Percentiles rank a stretch among this genome's conserved stretches.
Evolutionary conservation across 805 yeast species (phyloP).

Genomic region (Saccharomyces eubayanus): DNA sequence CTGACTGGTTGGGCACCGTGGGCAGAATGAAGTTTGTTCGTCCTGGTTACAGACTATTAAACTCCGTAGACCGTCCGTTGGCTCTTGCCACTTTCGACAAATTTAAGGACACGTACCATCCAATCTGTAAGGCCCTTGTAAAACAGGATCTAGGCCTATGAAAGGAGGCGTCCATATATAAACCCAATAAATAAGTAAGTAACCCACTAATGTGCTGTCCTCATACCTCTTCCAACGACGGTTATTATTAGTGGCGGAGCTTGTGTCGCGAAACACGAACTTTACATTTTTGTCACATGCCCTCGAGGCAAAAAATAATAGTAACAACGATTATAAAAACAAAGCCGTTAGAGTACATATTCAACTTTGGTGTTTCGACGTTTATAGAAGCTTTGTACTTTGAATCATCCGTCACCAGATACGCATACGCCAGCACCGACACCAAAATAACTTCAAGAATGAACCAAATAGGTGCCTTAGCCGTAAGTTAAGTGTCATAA

Average conservation of each 20-base stretch:
- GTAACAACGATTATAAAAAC: neutral
- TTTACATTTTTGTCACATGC: neutral
- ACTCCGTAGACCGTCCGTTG: constrained; percentile 52
- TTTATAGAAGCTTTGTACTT: neutral
- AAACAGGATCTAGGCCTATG: constrained; percentile 60
- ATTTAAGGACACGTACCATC: constrained; percentile 61
- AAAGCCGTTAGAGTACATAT: neutral
- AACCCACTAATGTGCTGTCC: neutral
- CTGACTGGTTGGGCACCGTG: constrained; percentile 82
- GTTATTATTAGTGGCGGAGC: neutral
- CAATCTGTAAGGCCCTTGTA: constrained; percentile 78
- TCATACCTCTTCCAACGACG: neutral
- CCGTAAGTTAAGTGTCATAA: constrained; percentile 7
- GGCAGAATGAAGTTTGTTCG: constrained; percentile 94
- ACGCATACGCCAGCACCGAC: neutral
- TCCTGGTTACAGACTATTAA: constrained; percentile 67
- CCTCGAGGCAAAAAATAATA: neutral
- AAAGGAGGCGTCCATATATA: neutral
- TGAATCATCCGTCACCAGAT: neutral
- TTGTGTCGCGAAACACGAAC: neutral
- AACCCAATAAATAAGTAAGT: neutral
- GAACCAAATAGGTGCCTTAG: constrained; percentile 13
- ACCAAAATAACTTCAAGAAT: constrained; percentile 1
- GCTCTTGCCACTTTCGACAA: constrained; percentile 60
- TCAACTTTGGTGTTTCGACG: neutral